These are phyloP conservation scores for Rhynchosporium agropyri DNA, from an alignment of 2,329 filamentous ascomycete species.

Conservation along the genomic window DNA sequence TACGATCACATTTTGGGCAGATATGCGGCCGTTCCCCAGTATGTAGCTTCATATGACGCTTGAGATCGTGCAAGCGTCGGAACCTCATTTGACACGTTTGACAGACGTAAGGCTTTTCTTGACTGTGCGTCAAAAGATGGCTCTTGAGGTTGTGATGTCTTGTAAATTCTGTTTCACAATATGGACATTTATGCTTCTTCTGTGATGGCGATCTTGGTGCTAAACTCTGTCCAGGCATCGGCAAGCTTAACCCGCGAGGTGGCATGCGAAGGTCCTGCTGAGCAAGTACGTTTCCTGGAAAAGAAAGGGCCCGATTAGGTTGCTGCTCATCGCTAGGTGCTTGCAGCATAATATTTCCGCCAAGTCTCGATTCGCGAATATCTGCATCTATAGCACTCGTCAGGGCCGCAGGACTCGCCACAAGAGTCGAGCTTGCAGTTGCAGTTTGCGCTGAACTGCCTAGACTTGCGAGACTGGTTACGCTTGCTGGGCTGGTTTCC, in stretches of 20 bases:
- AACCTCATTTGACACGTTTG: slow-evolving; percentile 93
- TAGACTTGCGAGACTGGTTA: slow-evolving; percentile 41
- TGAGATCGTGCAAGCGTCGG: slow-evolving; percentile 88
- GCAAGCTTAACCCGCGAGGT: slow-evolving; percentile 58
- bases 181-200: slow-evolving; percentile 96
- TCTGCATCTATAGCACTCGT: slow-evolving; percentile 36
- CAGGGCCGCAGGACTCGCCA: slow-evolving; percentile 40
- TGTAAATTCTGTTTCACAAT: slow-evolving; percentile 95
- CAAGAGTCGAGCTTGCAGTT: slow-evolving; percentile 40
- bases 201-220: slow-evolving; percentile 69
- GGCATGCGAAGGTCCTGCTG: slow-evolving; percentile 41
- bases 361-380: slow-evolving; percentile 31
- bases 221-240: slow-evolving; percentile 53
- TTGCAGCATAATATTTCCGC: slow-evolving; percentile 31
- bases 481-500: slow-evolving; percentile 41
- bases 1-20: slow-evolving; percentile 90
- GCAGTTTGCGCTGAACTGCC: slow-evolving; percentile 40
- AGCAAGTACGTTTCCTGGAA: slow-evolving; percentile 39
- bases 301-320: slow-evolving; percentile 39
- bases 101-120: slow-evolving; percentile 97
- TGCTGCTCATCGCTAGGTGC: slow-evolving; percentile 35
- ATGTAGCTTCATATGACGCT: slow-evolving; percentile 94
- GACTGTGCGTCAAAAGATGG: slow-evolving; percentile 93
- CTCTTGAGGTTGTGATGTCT: slow-evolving; percentile 97
- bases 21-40: slow-evolving; percentile 95